Evolutionary conservation across 2,329 filamentous ascomycete species (phyloP), one percentile per base, ranked within the genome.

Genomic region (Metarhizium guizhouense): DNA sequence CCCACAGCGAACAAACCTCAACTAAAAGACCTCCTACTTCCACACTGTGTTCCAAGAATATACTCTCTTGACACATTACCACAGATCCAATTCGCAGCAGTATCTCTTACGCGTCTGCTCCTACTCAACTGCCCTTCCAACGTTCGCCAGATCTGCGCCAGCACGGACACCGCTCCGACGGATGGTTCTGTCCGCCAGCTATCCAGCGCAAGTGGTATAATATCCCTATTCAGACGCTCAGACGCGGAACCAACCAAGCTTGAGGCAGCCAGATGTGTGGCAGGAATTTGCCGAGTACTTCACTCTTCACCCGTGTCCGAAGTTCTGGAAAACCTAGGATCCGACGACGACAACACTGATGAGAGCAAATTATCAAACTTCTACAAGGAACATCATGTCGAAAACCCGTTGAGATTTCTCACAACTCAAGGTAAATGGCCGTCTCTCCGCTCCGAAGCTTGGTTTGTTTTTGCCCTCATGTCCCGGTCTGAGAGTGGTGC

Each of bases 391-490:
- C 77, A 83, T 62, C 58, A 70, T 20, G 64, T 83, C 13, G 62
- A 67, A 14, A 63, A 68, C 7, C 69, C 75, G 0, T 70, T 86
- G 6, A 64, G 73, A 1, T 81, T 77, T 60, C 74, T 86, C 30
- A 70, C 83, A 29, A 76, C 72, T 2, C 83, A 86, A 62, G 69
- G 67, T 3, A 83, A 81, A 59, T 86, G 82, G 74, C 79, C 81
- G 0, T 72, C 78, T 2, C 70, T 86, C 2, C 74, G 80, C 18
- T 83, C 81, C 43, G 83, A 86, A 63, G 75, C 78, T 3, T 81
- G 82, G 76, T 85, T 86, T 59, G 76, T 83, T 6, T 74, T 84
- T 53, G 83, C 83, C 2, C 74, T 86, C 38, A 80, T 85, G 75
- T 76, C 76, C 45, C 74, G 81, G 32, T 75, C 76, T 2, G 55